A percentile compares a stretch with the other conserved stretches of the same genome.
Evolutionary conservation across 768 basidiomycete species (phyloP).

Genomic region (Leccinum olivaceopallidum): DNA sequence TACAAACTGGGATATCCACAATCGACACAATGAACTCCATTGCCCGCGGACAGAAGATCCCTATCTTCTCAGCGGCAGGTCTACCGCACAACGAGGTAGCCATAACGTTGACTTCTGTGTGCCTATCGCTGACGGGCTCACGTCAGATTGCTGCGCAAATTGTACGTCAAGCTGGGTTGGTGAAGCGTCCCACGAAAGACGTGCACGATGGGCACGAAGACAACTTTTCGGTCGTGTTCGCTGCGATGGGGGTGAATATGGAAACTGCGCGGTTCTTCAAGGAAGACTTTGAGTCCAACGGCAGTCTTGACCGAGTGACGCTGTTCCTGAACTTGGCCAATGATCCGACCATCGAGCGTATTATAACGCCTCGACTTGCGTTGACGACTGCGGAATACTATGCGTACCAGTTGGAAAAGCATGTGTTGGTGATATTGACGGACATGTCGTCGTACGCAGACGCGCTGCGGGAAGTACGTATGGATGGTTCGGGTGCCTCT

Average conservation of each 20-base stretch:
- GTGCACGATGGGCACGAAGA: conserved; percentile 99
- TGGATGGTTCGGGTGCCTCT: conserved; percentile 10
- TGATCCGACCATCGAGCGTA: conserved; percentile 99
- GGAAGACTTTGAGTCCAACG: conserved; percentile 99
- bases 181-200: conserved; percentile 94
- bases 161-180: conserved; percentile 97
- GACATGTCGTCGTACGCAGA: conserved; percentile 99
- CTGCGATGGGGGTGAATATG: conserved; percentile 99
- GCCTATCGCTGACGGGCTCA: conserved; percentile 23
- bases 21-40: conserved; percentile 99
- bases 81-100: conserved; percentile 95
- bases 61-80: conserved; percentile 99
- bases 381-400: conserved; percentile 99
- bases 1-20: conserved; percentile 99
- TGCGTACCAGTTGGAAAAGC: conserved; percentile 99
- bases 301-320: conserved; percentile 94
- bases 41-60: conserved; percentile 99
- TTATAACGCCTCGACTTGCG: conserved; percentile 97
- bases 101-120: conserved; percentile 23
- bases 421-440: conserved; percentile 97
- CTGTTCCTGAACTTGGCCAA: conserved; percentile 98
- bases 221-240: conserved; percentile 99
- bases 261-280: conserved; percentile 99
- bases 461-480: conserved; percentile 85
- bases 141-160: conserved; percentile 97